Base-by-base conservation (phyloP, 2,329 filamentous ascomycete genomes). In the Ophiosphaerella herpotricha region DNA sequence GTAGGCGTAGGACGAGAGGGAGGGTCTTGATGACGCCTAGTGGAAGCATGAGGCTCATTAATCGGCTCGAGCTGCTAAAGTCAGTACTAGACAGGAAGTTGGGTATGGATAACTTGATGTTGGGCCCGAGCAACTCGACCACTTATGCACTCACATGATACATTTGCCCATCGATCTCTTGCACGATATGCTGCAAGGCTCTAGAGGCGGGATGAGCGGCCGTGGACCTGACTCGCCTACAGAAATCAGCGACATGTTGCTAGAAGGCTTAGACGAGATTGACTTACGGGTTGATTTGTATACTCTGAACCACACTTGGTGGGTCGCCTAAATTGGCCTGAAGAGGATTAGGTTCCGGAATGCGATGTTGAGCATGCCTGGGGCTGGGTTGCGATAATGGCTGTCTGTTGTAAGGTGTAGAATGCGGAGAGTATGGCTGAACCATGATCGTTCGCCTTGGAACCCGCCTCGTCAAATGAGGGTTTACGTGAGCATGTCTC, bases 131-230 rank as follows among this genome's bases (percentile, higher is more conserved):
- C 44, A 49, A 50, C 47, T 42, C 57, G 48, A 52, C 50, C 24
- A 39, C 47, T 18, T 40, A 38, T 43, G 41, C 34, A 71, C 69
- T 72, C 66, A 72, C 69, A 63, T 68, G 63, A 41, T 66, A 71
- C 32, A 71, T 32, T 45, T 52, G 63, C 38, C 69, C 69, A 29
- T 70, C 52, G 39, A 62, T 60, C 51, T 61, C 63, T 23, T 60
- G 58, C 53, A 66, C 49, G 3, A 63, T 44, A 12, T 61, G 58
- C 31, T 46, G 55, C 43, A 55, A 43, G 43, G 31, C 51, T 46
- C 48, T 57, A 18, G 43, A 13, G 33, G 44, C 44, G 39, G 58
- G 43, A 33, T 53, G 54, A 44, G 47, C 31, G 33, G 43, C 46
- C 13, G 47, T 26, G 24, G 48, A 46, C 52, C 55, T 61, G 13